Evolutionary conservation across 2,329 filamentous ascomycete species (phyloP).

Genomic region (Colletotrichum sp.): DNA sequence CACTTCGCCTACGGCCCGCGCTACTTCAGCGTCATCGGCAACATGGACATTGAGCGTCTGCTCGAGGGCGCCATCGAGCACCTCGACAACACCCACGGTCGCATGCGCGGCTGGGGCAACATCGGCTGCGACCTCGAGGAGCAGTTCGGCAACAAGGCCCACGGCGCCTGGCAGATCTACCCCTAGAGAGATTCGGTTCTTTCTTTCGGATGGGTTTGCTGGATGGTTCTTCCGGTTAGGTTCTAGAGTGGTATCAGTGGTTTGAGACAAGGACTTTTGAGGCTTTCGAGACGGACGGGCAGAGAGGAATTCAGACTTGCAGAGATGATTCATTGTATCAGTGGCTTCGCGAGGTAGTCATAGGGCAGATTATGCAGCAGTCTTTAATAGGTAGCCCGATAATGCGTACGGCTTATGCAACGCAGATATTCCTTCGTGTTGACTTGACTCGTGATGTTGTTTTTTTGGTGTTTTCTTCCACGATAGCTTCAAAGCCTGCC

Average conservation of each 20-base stretch:
- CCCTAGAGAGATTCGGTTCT: not conserved
- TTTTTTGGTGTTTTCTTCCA: not conserved
- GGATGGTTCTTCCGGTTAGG: not conserved
- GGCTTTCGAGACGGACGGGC: not conserved
- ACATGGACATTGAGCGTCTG: constrained; percentile 3
- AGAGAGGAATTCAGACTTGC: not conserved
- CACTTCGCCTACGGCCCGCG: not conserved
- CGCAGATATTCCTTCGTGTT: not conserved
- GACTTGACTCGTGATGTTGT: not conserved
- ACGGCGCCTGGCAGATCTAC: not conserved
- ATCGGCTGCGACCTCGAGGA: not conserved
- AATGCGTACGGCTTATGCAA: not conserved
- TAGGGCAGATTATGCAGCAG: not conserved
- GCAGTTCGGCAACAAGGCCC: not conserved
- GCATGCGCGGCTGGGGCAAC: not conserved
- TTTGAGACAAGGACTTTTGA: not conserved
- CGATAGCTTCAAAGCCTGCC: not conserved
- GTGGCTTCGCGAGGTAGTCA: not conserved
- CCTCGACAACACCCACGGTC: not conserved
- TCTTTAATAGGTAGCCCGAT: not conserved
- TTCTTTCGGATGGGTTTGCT: not conserved
- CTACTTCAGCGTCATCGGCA: not conserved
- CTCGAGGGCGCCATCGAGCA: not conserved
- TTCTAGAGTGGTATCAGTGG: not conserved
- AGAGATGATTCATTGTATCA: not conserved